Base-by-base conservation (phyloP, 441 rosid species). In the Corymbia citriodora region DNA sequence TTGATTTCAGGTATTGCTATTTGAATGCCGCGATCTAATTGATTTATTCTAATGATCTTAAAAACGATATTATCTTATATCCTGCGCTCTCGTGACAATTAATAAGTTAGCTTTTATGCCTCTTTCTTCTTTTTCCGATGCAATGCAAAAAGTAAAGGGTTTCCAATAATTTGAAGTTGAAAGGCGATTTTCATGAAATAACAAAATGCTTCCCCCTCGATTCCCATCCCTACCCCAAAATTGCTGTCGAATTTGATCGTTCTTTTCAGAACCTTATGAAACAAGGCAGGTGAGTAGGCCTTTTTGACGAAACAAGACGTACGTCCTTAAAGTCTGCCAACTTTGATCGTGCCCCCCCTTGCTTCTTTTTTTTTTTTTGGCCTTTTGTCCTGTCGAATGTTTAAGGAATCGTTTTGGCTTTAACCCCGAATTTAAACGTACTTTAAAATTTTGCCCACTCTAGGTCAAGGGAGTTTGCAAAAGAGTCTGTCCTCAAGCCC, bases 1-100 rank as follows among this genome's bases (percentile, higher is more conserved):
- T 33, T 6, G 40, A 10, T 10, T 6, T 17, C 15, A 3, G 18
- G 25, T 18, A 70, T 33, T 10, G 25, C 81, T 33, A 5, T 70
- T 70, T 6, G 3, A 70, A 33, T 19, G 21, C 2, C 0, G 8
- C 14, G 6, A 33, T 70, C 25, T 19, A 10, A 18, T 33, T 36
- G 48, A 33, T 70, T 68, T 9, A 68, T 68, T 1, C 5, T 17
- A 5, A 17, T 2, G 2, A 31, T 2, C 23, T 68, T 16, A 0
- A 68, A 31, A 31, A 17, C 10, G 23, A 68, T 4, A 31, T 0
- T 68, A 0, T 0, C 7, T 31, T 31, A 31, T 68, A 15, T 16
- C 10, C 4, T 17, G 3, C 3, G n/a, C n/a, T 68, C 0, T 31
- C 12, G 19, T 1, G 12, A 31, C 0, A 2, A 68, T 6, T 68